Percentiles rank a stretch among this genome's conserved stretches.
Conservation (phyloP, 441 rosid genomes). For the Viola pubescens region DNA sequence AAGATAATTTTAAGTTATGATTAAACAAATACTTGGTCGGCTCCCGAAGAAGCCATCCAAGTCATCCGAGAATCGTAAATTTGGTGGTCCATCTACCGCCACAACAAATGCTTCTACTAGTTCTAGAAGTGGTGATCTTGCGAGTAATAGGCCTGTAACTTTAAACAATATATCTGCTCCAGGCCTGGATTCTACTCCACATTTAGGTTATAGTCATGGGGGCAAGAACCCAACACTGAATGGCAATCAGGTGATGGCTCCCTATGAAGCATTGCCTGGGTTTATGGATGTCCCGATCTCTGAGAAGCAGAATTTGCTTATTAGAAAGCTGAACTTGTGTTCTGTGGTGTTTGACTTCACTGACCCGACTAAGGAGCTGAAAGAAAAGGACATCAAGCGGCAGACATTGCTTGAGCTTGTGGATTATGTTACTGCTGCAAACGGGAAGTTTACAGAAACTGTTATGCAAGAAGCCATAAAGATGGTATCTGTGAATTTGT, state of each 20-base stretch:
- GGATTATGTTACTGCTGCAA: constrained; percentile 53
- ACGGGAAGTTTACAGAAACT: constrained; percentile 50
- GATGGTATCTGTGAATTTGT: constrained; percentile 55
- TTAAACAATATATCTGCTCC: constrained; percentile 20
- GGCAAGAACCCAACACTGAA: constrained; percentile 21
- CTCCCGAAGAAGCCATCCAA: constrained; percentile 68
- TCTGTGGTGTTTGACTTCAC: constrained; percentile 52
- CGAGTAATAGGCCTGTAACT: constrained; percentile 18
- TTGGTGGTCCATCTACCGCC: constrained; percentile 33
- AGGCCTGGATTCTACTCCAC: constrained; percentile 16
- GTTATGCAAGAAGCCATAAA: constrained; percentile 46
- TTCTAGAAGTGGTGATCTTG: constrained; percentile 27
- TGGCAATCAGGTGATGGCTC: constrained; percentile 23
- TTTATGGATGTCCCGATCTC: constrained; percentile 53
- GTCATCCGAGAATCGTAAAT: constrained; percentile 43
- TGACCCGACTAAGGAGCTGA: constrained; percentile 53
- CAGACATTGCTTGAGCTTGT: constrained; percentile 64
- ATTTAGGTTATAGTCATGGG: constrained; percentile 31
- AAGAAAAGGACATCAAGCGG: constrained; percentile 66
- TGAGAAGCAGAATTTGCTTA: constrained; percentile 51
- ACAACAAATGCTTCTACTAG: constrained; percentile 22
- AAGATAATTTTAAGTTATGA: constrained; percentile 32
- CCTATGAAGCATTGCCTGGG: constrained; percentile 52
- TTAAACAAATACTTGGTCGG: constrained; percentile 74
- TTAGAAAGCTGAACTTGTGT: constrained; percentile 49